Evolutionary conservation across 2,329 filamentous ascomycete species (phyloP).

Genomic region (Fulvia fulva): DNA sequence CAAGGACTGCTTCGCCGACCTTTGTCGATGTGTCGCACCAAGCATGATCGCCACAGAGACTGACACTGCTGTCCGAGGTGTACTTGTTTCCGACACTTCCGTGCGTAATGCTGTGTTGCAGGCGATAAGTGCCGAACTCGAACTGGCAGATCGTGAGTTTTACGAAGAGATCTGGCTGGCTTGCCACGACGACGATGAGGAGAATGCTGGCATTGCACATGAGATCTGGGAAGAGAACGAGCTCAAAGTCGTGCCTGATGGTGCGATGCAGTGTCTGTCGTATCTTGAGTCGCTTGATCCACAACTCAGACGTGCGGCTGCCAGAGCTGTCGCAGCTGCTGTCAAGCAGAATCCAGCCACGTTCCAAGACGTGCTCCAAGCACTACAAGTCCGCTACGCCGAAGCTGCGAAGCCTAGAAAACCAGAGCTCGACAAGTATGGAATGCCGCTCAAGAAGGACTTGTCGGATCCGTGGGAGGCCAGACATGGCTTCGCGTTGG

Average conservation of each 20-base stretch:
- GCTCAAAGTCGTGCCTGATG: constrained; percentile 63
- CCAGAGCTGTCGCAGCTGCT: constrained; percentile 74
- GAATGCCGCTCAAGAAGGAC: constrained; percentile 88
- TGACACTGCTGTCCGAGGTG: constrained; percentile 68
- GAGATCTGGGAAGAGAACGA: constrained; percentile 96
- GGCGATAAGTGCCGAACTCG: constrained; percentile 84
- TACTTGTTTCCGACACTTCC: constrained; percentile 71
- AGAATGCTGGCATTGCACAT: constrained; percentile 76
- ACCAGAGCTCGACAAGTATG: constrained; percentile 84
- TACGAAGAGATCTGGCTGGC: constrained; percentile 92
- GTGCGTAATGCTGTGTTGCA: constrained; percentile 84
- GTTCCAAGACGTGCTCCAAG: constrained; percentile 59
- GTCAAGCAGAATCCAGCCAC: constrained; percentile 58
- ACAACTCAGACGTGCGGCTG: constrained; percentile 78
- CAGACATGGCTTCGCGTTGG: constrained; percentile 80
- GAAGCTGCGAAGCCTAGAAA: constrained; percentile 77
- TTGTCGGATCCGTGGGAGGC: constrained; percentile 86
- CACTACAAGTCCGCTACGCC: constrained; percentile 67
- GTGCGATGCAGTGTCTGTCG: constrained; percentile 61
- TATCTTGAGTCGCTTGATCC: constrained; percentile 77
- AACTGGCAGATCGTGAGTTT: constrained; percentile 80
- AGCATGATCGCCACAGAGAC: constrained; percentile 75
- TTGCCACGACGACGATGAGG: constrained; percentile 82
- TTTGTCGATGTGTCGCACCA: constrained; percentile 77
- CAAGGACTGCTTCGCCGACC: constrained; percentile 85